These are phyloP conservation scores for Mucor circinelloides DNA, from an alignment of 371 early-diverging fungal genomes.

Conservation along the genomic window DNA sequence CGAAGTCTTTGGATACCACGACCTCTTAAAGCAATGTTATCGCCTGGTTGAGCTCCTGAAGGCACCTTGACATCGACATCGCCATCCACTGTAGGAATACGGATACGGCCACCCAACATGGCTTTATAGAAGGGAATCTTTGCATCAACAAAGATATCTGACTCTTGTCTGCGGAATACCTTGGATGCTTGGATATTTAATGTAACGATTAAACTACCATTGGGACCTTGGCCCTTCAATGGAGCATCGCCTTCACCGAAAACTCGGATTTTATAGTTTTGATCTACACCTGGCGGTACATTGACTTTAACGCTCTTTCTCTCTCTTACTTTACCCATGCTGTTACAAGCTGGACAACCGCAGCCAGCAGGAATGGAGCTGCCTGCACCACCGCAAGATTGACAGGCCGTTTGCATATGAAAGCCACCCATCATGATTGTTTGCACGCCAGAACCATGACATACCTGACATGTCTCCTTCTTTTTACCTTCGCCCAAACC, in stretches of 20 bases:
- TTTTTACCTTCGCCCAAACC: constrained; percentile 80
- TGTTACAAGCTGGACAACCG: constrained; percentile 76
- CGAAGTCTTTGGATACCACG: constrained; percentile 73
- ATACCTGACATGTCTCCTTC: constrained; percentile 64
- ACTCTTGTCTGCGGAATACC: constrained; percentile 78
- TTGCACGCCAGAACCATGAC: constrained; percentile 83
- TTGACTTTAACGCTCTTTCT: constrained; percentile 67
- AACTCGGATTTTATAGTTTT: constrained; percentile 61
- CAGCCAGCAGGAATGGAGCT: constrained; percentile 56
- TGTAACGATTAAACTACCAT: constrained; percentile 82
- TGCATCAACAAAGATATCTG: constrained; percentile 73
- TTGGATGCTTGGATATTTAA: constrained; percentile 66
- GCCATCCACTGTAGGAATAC: constrained; percentile 90
- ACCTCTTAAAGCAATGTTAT: constrained; percentile 71
- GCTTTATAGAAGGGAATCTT: constrained; percentile 83
- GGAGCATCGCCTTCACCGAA: constrained; percentile 82
- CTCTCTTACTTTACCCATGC: constrained; percentile 76
- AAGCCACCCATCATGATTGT: constrained; percentile 71
- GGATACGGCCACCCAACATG: constrained; percentile 82
- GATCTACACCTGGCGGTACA: constrained; percentile 76
- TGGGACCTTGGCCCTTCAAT: constrained; percentile 62
- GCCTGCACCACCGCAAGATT: constrained; percentile 82
- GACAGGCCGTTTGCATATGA: constrained; percentile 80
- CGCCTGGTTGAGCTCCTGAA: constrained; percentile 86
- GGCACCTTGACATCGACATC: constrained; percentile 88